Conservation (phyloP, 2,329 filamentous ascomycete genomes). For the Moelleriella libera region DNA sequence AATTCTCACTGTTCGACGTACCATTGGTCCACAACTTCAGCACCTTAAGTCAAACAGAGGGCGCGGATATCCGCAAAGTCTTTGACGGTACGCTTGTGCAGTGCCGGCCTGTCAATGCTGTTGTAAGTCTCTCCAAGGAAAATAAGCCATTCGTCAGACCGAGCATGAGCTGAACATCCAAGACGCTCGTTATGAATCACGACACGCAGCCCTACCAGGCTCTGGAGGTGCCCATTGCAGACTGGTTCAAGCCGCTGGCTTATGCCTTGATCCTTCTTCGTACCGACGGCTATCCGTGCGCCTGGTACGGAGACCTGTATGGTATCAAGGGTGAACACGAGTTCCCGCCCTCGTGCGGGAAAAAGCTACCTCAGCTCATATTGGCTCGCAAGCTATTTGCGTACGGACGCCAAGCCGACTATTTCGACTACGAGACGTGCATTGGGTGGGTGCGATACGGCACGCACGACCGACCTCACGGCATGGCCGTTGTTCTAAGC, state of each 20-base stretch:
- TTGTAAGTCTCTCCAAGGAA: conserved; percentile 10
- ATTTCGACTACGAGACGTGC: conserved; percentile 45
- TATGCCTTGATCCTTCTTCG: conserved; percentile 50
- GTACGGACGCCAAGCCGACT: conserved; percentile 52
- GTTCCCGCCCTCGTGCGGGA: conserved; percentile 36
- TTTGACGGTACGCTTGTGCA: conserved; percentile 46
- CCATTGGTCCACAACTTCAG: conserved; percentile 57
- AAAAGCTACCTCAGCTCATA: conserved; percentile 41
- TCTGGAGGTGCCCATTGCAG: conserved; percentile 40
- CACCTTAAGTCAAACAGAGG: conserved; percentile 37
- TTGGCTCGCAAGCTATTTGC: conserved; percentile 45
- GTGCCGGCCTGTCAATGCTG: conserved; percentile 19
- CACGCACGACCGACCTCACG: conserved; percentile 27
- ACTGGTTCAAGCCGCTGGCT: conserved; percentile 57
- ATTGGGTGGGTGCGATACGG: conserved; percentile 45
- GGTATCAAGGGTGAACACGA: conserved; percentile 35
- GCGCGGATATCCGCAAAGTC: conserved; percentile 47
- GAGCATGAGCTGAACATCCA: not conserved
- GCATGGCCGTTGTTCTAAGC: conserved; percentile 43
- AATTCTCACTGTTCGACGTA: conserved; percentile 50
- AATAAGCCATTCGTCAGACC: not conserved
- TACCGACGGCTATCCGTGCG: conserved; percentile 45
- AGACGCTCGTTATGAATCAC: conserved; percentile 59
- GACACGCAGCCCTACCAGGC: conserved; percentile 40
- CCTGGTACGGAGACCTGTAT: conserved; percentile 61